phyloP scores from a whole-genome alignment of 352 stramenopile genomes.

The Globisporangium irregulare region DNA sequence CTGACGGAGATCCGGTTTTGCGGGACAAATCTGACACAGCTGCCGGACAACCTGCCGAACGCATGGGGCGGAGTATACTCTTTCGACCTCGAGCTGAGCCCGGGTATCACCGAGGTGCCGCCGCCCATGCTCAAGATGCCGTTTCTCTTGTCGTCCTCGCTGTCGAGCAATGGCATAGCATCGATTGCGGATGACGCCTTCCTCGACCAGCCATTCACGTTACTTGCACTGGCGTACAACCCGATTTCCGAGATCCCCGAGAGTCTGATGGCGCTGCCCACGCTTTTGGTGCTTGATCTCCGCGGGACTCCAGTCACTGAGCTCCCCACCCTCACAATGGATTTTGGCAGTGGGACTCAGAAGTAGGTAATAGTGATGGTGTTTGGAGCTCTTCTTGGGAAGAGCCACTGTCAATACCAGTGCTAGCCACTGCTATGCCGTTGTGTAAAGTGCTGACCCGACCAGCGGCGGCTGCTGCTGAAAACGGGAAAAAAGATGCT shows the following conservation, averaged over 20 bases:
- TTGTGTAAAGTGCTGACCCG: too few relatives aligned
- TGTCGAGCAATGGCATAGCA: too few relatives aligned
- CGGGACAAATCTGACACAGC: slow-evolving; percentile 9
- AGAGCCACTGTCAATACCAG: too few relatives aligned
- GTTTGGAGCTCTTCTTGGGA: too few relatives aligned
- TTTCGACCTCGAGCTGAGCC: slow-evolving; percentile 7
- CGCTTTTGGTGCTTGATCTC: not conserved
- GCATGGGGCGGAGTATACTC: slow-evolving; percentile 1
- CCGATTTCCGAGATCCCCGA: not conserved
- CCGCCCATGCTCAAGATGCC: too few relatives aligned
- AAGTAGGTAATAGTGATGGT: too few relatives aligned
- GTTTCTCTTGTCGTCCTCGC: too few relatives aligned
- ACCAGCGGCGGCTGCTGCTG: too few relatives aligned
- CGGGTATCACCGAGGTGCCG: not conserved
- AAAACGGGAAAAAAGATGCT: too few relatives aligned
- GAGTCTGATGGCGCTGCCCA: not conserved
- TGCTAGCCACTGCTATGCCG: too few relatives aligned
- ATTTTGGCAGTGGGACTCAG: too few relatives aligned
- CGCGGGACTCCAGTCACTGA: not conserved
- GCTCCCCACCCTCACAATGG: not conserved
- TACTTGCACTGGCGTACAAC: not conserved
- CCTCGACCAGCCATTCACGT: not conserved
- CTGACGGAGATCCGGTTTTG: slow-evolving; percentile 10
- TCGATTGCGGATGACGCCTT: not conserved
- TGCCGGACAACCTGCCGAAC: slow-evolving; percentile 5